Evolutionary conservation across 2,329 filamentous ascomycete species (phyloP).

Genomic region (Emmonsia crescens): DNA sequence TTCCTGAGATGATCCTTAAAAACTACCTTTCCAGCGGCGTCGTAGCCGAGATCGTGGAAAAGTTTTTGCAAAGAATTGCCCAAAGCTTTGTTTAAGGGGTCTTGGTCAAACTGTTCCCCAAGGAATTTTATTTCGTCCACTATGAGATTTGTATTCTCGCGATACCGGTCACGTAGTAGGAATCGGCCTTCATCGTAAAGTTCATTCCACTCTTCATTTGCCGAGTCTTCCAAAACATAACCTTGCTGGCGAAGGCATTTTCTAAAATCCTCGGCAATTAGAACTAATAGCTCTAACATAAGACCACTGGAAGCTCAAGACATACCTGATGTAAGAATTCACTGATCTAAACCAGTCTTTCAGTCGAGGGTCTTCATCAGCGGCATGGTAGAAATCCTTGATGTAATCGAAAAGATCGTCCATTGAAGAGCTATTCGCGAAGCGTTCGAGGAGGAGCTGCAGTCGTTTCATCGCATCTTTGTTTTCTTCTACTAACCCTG

Average conservation of each 20-base stretch:
- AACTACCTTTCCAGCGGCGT: conserved; percentile 66
- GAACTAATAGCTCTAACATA: not conserved
- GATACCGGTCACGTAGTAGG: conserved; percentile 81
- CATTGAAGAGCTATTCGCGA: conserved; percentile 85
- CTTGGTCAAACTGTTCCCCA: conserved; percentile 76
- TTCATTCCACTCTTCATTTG: conserved; percentile 69
- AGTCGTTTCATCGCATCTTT: conserved; percentile 41
- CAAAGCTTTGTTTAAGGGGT: conserved; percentile 77
- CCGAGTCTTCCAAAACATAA: conserved; percentile 73
- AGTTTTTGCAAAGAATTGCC: conserved; percentile 66
- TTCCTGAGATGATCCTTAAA: conserved; percentile 93
- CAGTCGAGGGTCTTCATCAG: conserved; percentile 75
- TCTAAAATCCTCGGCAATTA: conserved; percentile 26
- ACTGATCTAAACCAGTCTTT: conserved; percentile 79
- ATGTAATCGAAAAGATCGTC: conserved; percentile 79
- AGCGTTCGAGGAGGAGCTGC: conserved; percentile 80
- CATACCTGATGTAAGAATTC: conserved; percentile 55
- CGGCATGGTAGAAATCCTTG: conserved; percentile 74
- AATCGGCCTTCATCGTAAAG: conserved; percentile 79
- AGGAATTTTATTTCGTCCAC: conserved; percentile 86
- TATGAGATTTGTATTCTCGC: conserved; percentile 71
- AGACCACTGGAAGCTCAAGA: not conserved
- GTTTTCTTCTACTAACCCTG: conserved; percentile 29
- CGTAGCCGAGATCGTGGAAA: conserved; percentile 81
- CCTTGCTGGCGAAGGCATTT: conserved; percentile 80